Base-by-base conservation (phyloP, 768 basidiomycete species). In the Tylopilus subfusipes region DNA sequence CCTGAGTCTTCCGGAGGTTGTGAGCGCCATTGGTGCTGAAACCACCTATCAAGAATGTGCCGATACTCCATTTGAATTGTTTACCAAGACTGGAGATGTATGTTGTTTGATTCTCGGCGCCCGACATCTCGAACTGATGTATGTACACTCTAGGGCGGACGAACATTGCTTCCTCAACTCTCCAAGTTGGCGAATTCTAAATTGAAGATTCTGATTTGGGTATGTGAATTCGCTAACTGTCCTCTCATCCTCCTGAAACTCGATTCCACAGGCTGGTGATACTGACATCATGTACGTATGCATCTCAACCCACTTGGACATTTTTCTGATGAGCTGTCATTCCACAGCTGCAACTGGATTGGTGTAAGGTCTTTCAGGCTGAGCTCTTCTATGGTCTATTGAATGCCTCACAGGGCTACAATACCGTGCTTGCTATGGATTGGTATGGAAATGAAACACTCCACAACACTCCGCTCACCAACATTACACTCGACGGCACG, bases 21-120 rank as follows among this genome's bases (percentile, higher is more conserved):
- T 72, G 64, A 63, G 60, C 21, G 65, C 62, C 50, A 86, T 86
- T 40, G 85, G 85, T 7, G 84, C 84, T 0, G 70, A 81, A 55
- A 59, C 62, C 22, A 60, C 55, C 2, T 86, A 83, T 60, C 44
- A 58, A 9, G 78, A 82, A 57, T 87, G 85, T 48, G 58, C 81
- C 0, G 50, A 76, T 53, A 60, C 77, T 0, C 75, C 79, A 0
- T 76, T 69, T 39, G 55, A 64, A 7, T 54, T 76, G 19, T 82
- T 86, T 59, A 54, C 29, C 2, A 69, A 53, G 38, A 85, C 84
- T 0, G 85, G 84, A 22, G 85, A 86, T 67, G 82, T 83, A 52
- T 50, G 78, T 59, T 9, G 0, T 42, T 19, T 43, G 18, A n/a
- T 11, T 21, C 5, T 22, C 10, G n/a, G 34, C 18, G 24, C 2